A percentile compares a stretch with the other conserved stretches of the same genome.
These are phyloP conservation scores for Aurantiochytrium sp. DNA, from an alignment of 108 stramenopile genomes.

Conservation along the genomic window DNA sequence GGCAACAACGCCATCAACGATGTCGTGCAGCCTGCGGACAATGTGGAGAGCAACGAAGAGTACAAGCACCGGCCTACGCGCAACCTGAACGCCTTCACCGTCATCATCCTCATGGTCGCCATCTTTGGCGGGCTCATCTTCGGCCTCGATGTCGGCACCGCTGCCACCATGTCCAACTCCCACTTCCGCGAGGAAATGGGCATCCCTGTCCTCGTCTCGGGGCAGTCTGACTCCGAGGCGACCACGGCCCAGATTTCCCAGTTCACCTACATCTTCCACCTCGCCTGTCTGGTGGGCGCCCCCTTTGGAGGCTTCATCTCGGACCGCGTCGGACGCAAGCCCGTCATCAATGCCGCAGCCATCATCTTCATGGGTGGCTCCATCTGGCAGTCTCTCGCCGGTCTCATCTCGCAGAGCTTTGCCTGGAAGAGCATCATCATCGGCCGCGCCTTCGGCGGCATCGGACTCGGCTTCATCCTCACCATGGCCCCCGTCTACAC, in stretches of 20 bases:
- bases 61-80: too few species aligned
- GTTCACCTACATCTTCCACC: not conserved
- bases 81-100: not conserved
- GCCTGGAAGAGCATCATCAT: not conserved
- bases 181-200: not conserved
- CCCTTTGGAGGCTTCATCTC: not conserved
- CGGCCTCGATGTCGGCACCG: not conserved
- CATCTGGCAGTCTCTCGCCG: not conserved
- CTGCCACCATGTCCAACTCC: not conserved
- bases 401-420: not conserved
- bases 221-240: not conserved
- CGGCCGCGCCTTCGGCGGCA: not conserved
- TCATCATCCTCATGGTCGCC: not conserved
- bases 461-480: not conserved
- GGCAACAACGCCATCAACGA: not conserved
- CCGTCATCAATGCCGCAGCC: not conserved
- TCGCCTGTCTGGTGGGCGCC: not conserved
- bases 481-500: not conserved
- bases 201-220: not conserved
- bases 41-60: not conserved
- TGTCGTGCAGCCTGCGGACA: not conserved
- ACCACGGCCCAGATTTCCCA: not conserved
- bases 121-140: not conserved
- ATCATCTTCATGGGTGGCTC: not conserved
- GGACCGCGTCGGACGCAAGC: not conserved